Conservation (phyloP, 768 basidiomycete species). For the Boletales sp. region DNA sequence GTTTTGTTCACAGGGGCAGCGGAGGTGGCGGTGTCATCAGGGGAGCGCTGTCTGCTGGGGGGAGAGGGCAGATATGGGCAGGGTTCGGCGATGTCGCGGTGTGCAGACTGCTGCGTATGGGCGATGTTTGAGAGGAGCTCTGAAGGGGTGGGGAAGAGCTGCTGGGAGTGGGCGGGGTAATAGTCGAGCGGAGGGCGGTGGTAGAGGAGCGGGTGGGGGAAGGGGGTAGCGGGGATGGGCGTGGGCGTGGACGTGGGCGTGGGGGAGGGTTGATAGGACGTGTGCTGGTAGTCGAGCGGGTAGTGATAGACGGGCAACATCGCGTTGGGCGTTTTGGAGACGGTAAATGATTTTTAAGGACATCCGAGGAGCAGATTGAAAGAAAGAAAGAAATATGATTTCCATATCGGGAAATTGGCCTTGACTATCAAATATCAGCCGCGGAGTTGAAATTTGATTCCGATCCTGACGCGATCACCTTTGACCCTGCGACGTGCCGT, state of each 20-base stretch:
- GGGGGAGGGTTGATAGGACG: not conserved
- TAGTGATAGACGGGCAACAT: not conserved
- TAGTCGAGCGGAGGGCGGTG: conserved; percentile 17
- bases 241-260: too few relatives aligned
- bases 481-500: conserved; percentile 7
- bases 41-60: conserved; percentile 10
- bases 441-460: conserved; percentile 23
- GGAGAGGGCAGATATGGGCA: conserved; percentile 10
- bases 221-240: too few relatives aligned
- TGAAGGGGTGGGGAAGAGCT: conserved; percentile 62
- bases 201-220: conserved; percentile 7
- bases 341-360: conserved; percentile 1
- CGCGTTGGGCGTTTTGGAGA: too few relatives aligned
- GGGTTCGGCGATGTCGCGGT: conserved; percentile 2
- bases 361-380: conserved; percentile 22
- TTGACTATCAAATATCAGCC: not conserved
- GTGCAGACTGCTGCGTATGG: not conserved
- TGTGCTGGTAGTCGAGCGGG: not conserved
- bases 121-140: conserved; percentile 52
- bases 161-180: conserved; percentile 10
- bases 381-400: not conserved
- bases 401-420: conserved; percentile 2
- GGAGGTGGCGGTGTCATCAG: conserved; percentile 7
- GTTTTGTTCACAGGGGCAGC: conserved; percentile 18
- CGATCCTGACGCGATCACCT: conserved; percentile 24